A percentile compares a stretch with the other conserved stretches of the same genome.
Evolutionary conservation across 192 early-diverging fungal species (phyloP).

Genomic region (Dissophora globulifera): DNA sequence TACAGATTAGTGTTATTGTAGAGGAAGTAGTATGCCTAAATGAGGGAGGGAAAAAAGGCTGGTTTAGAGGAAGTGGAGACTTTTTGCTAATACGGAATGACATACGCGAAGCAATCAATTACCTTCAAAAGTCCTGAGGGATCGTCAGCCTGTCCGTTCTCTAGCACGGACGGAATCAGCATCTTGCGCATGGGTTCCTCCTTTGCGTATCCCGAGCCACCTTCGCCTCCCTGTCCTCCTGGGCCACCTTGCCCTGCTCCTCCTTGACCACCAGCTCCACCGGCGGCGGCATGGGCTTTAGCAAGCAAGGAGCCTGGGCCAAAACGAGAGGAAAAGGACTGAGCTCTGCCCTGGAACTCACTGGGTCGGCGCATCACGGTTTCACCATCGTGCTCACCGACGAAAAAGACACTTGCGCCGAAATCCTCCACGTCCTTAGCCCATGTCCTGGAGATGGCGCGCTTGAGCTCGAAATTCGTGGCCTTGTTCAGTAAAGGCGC

Average conservation of each 20-base stretch:
- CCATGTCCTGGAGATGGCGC: conserved; percentile 47
- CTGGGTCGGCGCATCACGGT: conserved; percentile 41
- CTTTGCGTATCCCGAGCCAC: conserved; percentile 10
- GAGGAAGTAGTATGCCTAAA: conserved; percentile 44
- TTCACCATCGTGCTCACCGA: conserved; percentile 48
- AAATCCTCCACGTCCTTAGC: conserved; percentile 47
- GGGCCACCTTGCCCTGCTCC: not conserved
- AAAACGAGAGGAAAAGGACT: conserved; percentile 25
- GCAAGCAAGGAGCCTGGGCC: conserved; percentile 9
- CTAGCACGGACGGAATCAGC: conserved; percentile 41
- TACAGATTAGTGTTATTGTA: conserved; percentile 51
- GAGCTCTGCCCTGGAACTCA: conserved; percentile 36
- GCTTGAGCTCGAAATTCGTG: conserved; percentile 41
- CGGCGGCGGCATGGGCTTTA: not conserved
- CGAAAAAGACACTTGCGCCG: conserved; percentile 44
- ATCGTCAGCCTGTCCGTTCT: conserved; percentile 41
- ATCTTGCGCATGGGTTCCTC: conserved; percentile 46
- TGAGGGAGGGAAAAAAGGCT: not conserved
- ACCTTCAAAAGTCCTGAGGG: conserved; percentile 45
- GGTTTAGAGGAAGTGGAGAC: too few relatives aligned
- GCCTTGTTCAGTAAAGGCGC: conserved; percentile 30
- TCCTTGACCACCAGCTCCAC: not conserved
- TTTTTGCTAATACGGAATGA: too few relatives aligned
- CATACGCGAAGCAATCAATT: too few relatives aligned
- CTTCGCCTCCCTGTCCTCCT: too few relatives aligned